These are phyloP conservation scores for Tuber borchii DNA, from an alignment of 495 filamentous ascomycete species.

Conservation along the genomic window DNA sequence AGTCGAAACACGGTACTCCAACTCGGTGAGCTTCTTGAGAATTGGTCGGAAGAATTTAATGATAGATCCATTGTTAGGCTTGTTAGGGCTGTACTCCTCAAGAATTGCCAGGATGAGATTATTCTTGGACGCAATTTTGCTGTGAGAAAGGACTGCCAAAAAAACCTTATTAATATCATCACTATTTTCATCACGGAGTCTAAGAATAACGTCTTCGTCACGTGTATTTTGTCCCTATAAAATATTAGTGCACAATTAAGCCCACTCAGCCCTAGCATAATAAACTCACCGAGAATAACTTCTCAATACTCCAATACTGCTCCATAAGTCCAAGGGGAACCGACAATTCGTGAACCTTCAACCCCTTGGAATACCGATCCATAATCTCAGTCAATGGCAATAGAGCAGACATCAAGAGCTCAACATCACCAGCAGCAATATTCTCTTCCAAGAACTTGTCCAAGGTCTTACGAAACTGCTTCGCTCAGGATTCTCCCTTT, in stretches of 20 bases:
- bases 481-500: constrained; percentile 83
- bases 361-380: constrained; percentile 73
- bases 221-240: constrained; percentile 60
- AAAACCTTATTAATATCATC: constrained; percentile 78
- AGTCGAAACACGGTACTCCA: constrained; percentile 80
- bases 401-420: constrained; percentile 65
- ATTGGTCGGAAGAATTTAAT: constrained; percentile 78
- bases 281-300: constrained; percentile 59
- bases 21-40: constrained; percentile 77
- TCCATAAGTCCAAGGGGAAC: constrained; percentile 71
- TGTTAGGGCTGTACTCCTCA: constrained; percentile 90
- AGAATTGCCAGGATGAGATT: constrained; percentile 86
- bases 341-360: constrained; percentile 83
- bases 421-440: constrained; percentile 57
- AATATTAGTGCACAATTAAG: constrained; percentile 16
- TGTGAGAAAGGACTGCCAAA: constrained; percentile 86
- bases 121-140: constrained; percentile 85
- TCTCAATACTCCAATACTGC: constrained; percentile 75
- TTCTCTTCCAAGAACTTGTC: constrained; percentile 85
- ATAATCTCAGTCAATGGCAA: constrained; percentile 75
- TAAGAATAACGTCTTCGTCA: constrained; percentile 91
- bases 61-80: constrained; percentile 79
- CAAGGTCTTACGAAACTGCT: constrained; percentile 75
- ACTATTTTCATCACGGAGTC: constrained; percentile 91
- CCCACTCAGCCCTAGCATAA: neutral